These are phyloP conservation scores for Oxyria digyna DNA, from an alignment of 148 eudicot genomes.

Conservation along the genomic window DNA sequence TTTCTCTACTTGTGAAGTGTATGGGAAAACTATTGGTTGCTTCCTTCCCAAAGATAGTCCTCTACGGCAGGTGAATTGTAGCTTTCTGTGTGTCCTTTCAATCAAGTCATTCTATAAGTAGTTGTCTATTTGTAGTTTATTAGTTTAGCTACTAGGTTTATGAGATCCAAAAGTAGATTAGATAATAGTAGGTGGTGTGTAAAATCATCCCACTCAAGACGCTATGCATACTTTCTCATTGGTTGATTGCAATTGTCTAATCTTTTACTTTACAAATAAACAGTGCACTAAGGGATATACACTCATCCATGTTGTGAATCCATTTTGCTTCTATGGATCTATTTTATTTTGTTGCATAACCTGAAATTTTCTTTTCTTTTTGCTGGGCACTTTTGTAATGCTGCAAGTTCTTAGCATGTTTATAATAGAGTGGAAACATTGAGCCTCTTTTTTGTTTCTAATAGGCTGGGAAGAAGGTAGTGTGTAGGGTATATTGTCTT, in stretches of 20 bases:
- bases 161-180: neutral
- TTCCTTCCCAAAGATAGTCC: conserved; percentile 90
- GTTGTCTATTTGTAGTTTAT: no score
- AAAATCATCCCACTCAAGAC: neutral
- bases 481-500: neutral
- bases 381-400: neutral
- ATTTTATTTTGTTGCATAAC: neutral
- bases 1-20: conserved; percentile 97
- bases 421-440: neutral
- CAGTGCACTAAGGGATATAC: neutral
- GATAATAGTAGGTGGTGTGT: neutral
- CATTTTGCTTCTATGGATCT: neutral
- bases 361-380: neutral
- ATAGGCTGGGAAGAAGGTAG: no score
- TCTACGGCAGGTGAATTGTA: conserved; percentile 54
- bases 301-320: neutral
- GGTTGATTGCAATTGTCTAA: neutral
- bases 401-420: neutral
- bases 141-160: no score
- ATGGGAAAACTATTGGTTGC: conserved; percentile 91
- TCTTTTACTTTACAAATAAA: neutral
- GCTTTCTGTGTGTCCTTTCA: conserved; percentile 12
- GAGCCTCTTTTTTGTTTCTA: neutral
- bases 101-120: neutral
- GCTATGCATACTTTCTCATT: neutral